Evolutionary conservation across 2,329 filamentous ascomycete genomes (phyloP).

Genomic region (Geosmithia flava): DNA sequence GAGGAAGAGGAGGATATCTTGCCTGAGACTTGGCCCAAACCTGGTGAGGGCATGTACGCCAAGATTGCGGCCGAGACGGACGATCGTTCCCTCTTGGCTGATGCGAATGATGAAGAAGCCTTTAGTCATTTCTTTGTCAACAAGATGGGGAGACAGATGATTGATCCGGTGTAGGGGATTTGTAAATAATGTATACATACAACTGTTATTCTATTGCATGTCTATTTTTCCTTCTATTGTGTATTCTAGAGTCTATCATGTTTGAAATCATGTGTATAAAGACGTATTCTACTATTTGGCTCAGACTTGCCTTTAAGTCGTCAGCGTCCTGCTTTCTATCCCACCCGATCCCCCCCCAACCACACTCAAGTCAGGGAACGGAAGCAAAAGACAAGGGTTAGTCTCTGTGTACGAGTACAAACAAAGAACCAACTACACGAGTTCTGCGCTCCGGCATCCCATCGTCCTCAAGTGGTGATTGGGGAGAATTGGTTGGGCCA

Average conservation of each 20-base stretch:
- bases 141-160: conserved; percentile 20
- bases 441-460: background rate
- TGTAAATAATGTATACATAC: no score
- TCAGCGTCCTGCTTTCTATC: conserved; percentile 24
- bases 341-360: background rate
- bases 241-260: no score
- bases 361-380: background rate
- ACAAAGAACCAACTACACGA: conserved; percentile 34
- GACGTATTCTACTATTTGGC: conserved; percentile 18
- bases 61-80: conserved; percentile 22
- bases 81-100: conserved; percentile 20
- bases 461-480: no score
- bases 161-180: conserved; percentile 13
- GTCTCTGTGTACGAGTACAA: conserved; percentile 5
- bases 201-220: background rate
- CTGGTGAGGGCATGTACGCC: conserved; percentile 26
- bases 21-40: conserved; percentile 25
- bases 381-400: conserved; percentile 29
- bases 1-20: conserved; percentile 19
- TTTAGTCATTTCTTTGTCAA: conserved; percentile 31
- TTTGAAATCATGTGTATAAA: background rate
- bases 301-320: conserved; percentile 56
- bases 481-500: background rate
- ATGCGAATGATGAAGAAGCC: conserved; percentile 26
- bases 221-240: no score